phyloP scores from a whole-genome alignment of 176 grass and related monocot species.

The Tillandsia fasciculata region DNA sequence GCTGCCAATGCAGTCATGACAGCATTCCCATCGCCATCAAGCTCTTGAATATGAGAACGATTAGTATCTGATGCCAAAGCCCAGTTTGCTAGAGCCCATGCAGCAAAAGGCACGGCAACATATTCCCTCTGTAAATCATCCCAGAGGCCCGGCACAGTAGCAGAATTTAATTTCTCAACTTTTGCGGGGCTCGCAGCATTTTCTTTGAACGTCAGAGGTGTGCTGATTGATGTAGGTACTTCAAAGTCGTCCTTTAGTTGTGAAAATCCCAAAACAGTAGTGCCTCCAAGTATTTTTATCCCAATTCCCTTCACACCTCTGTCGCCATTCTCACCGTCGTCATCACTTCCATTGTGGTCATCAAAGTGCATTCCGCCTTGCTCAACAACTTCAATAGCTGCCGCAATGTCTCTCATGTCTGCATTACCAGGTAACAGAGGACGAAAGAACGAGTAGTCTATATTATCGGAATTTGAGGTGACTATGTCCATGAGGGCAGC shows the following conservation, averaged over 20 bases:
- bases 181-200: constrained; percentile 23
- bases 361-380: constrained; percentile 85
- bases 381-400: constrained; percentile 86
- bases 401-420: constrained; percentile 71
- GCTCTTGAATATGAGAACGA: constrained; percentile 76
- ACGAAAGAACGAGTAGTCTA: constrained; percentile 50
- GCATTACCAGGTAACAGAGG: constrained; percentile 65
- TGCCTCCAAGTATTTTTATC: constrained; percentile 89
- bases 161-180: constrained; percentile 29
- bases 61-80: constrained; percentile 78
- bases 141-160: constrained; percentile 73
- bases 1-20: constrained; percentile 71
- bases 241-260: constrained; percentile 24
- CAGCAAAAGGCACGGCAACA: constrained; percentile 96
- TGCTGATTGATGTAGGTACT: constrained; percentile 5
- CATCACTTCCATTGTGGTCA: constrained; percentile 33
- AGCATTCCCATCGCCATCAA: constrained; percentile 73
- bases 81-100: constrained; percentile 98
- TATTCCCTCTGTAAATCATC: constrained; percentile 96
- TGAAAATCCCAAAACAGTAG: constrained; percentile 86
- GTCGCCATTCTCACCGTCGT: constrained; percentile 54
- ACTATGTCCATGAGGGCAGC: constrained; percentile 94
- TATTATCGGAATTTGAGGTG: constrained; percentile 77
- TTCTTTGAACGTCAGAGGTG: constrained; percentile 17
- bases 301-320: constrained; percentile 75